Evolutionary conservation across 2,329 filamentous ascomycete genomes (phyloP), one percentile per base, ranked within the genome.

Genomic region (Phaeosphaeria sp.): DNA sequence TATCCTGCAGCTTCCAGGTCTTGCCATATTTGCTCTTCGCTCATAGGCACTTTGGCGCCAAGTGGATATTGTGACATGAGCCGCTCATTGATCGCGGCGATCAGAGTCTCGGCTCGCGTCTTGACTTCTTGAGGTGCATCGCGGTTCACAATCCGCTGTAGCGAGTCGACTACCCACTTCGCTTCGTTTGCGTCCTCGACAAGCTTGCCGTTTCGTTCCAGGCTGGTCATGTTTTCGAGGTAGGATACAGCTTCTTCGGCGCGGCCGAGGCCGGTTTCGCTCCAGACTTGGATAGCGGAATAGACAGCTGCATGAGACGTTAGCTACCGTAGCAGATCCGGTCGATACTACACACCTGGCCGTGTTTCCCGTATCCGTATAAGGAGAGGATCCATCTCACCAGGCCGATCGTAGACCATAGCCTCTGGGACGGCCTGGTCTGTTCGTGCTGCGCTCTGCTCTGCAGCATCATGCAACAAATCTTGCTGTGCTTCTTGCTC

Each of bases 401-500:
- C 64, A 59, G 65, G 56, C 65, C 64, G 63, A 56, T 64, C 59
- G 43, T 60, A 57, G 58, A 57, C 57, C 56, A 61, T 60, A 39
- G 55, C 59, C 53, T 64, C 57, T 49, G 60, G 59, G 50, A 58
- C 60, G 53, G 60, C 51, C 44, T 59, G 53, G 27, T 55, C 53
- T 60, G 57, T 54, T 27, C 65, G 55, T 44, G 61, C 56, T 43
- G 59, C 55, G 27, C 48, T 58, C 40, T 67, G 61, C 43, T 68
- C 60, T 25, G 61, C 60, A 7, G 60, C 55, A 18, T 67, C 65
- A 17, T 69, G 68, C 25, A 74, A 56, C 55, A 80, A 73, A 47
- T 82, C 77, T 49, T 78, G 73, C 46, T 77, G 73, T 21, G 79
- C 81, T 50, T 82, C 78, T 49, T 78, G 73, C 47, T 77, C 72